These are phyloP conservation scores for Aphanomyces stellatus DNA, from an alignment of 352 stramenopile genomes.

Conservation along the genomic window DNA sequence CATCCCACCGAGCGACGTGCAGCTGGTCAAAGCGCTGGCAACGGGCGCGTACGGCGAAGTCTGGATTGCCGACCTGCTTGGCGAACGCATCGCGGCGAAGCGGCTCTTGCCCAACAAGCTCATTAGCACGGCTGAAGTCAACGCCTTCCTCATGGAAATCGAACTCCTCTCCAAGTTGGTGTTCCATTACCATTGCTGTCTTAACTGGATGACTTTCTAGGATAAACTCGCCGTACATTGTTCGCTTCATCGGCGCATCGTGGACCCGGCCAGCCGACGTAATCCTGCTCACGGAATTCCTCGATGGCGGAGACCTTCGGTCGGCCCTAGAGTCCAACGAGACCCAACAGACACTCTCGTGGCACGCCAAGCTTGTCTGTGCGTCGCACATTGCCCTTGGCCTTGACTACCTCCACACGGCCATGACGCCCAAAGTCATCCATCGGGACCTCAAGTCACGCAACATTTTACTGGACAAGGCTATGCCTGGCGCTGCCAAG, in stretches of 20 bases:
- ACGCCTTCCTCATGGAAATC: too few relatives aligned
- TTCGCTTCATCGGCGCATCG: conserved; percentile 19
- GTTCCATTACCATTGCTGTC: too few relatives aligned
- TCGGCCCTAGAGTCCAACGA: background rate
- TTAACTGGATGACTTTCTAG: too few relatives aligned
- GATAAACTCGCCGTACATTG: conserved; percentile 4
- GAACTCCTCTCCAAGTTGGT: too few relatives aligned
- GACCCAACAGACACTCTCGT: conserved; percentile 29
- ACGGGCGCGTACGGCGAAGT: too few relatives aligned
- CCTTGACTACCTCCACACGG: conserved; percentile 67
- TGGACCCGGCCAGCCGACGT: conserved; percentile 9
- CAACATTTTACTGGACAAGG: conserved; percentile 53
- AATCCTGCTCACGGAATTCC: background rate
- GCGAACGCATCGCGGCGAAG: too few relatives aligned
- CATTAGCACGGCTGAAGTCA: too few relatives aligned
- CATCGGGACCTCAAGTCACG: conserved; percentile 60
- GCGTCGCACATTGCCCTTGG: conserved; percentile 56
- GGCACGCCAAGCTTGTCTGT: conserved; percentile 63
- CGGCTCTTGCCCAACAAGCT: too few relatives aligned
- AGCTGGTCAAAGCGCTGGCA: too few relatives aligned
- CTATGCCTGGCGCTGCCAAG: conserved; percentile 46
- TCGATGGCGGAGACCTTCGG: background rate
- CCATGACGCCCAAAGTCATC: conserved; percentile 51
- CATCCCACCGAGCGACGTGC: too few relatives aligned
- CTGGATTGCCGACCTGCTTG: too few relatives aligned